Evolutionary conservation across 345 rosid species (phyloP), one percentile per base, ranked within the genome.

Genomic region (Barbarea vulgaris): DNA sequence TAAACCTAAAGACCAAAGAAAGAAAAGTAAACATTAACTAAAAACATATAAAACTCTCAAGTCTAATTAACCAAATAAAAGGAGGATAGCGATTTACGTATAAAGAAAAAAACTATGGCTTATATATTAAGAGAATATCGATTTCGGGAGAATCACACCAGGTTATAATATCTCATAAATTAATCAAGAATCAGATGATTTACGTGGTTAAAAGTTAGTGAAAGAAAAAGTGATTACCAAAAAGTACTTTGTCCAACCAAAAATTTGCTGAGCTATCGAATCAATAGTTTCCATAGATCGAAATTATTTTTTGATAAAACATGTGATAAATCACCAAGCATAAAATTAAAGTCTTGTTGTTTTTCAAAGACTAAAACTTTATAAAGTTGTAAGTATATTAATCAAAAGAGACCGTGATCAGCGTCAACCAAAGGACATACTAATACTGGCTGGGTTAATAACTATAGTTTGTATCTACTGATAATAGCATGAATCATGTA

Each of bases 1-100:
- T 64, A 48, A 70, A 64, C 73, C 77, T 77, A 77, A 77, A 58
- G 77, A 71, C 31, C 73, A 72, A 77, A 48, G 48, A 48, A 47
- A 47, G 54, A 77, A 77, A 77, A 77, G 72, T 48, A 77, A 57
- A 31, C 72, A 64, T 72, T 44, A 77, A 58, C 67, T 64, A 64
- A 64, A 47, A 64, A 11, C 13, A 63, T 44, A 70, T 37, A 71
- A 56, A 64, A 52, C 4, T 34, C 18, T 52, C 2, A 24, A 24
- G 25, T 24, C 3, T 25, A n/a, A n/a, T 28, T 19, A 64, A 64
- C 59, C 52, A 64, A 52, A 64, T 27, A 50, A 71, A 77, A 64
- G 22, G 56, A 50, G 36, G 72, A 68, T 48, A 58, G 53, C 54
- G 77, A 77, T 57, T 57, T 39, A 76, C 50, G 37, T 42, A 57